These are phyloP conservation scores for Stephania cephalantha DNA, from an alignment of 164 flowering plant species.

Conservation along the genomic window DNA sequence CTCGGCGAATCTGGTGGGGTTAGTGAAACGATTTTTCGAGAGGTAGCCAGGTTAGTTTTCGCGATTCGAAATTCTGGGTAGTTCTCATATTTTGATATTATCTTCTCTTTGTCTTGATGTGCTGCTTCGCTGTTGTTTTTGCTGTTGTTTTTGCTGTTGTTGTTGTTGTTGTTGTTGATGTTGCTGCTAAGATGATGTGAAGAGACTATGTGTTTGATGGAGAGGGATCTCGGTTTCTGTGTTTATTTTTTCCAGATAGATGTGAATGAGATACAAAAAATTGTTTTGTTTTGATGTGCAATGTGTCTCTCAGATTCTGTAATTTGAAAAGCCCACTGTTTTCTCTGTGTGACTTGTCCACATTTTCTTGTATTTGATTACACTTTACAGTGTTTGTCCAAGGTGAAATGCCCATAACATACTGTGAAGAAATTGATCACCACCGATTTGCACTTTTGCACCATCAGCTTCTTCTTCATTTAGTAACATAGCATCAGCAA, in stretches of 20 bases:
- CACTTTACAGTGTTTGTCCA: not conserved
- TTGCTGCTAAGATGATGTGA: not conserved
- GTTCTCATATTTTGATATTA: conserved; percentile 16
- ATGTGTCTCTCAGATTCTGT: conserved; percentile 48
- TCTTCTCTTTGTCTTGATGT: conserved; percentile 18
- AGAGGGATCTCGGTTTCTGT: not conserved
- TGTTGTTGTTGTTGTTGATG: too few species aligned
- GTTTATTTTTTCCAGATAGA: not conserved
- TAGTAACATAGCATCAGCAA: not conserved
- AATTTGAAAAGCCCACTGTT: conserved; percentile 18
- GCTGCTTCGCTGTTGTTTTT: conserved; percentile 1
- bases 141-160: too few species aligned
- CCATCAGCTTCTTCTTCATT: conserved; percentile 6
- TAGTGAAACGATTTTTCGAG: conserved; percentile 16
- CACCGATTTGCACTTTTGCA: conserved; percentile 18
- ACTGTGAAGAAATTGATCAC: not conserved
- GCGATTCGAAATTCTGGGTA: conserved; percentile 21
- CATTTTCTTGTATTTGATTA: conserved; percentile 4
- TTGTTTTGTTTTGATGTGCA: conserved; percentile 53
- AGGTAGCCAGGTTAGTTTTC: conserved; percentile 32
- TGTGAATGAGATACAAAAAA: conserved; percentile 8
- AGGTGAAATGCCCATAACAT: conserved; percentile 54
- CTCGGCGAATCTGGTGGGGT: conserved; percentile 30
- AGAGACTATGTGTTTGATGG: not conserved
- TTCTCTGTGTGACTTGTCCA: conserved; percentile 31